These are phyloP conservation scores for Nicotiana otophora DNA, from an alignment of 257 asterid species.

Conservation along the genomic window DNA sequence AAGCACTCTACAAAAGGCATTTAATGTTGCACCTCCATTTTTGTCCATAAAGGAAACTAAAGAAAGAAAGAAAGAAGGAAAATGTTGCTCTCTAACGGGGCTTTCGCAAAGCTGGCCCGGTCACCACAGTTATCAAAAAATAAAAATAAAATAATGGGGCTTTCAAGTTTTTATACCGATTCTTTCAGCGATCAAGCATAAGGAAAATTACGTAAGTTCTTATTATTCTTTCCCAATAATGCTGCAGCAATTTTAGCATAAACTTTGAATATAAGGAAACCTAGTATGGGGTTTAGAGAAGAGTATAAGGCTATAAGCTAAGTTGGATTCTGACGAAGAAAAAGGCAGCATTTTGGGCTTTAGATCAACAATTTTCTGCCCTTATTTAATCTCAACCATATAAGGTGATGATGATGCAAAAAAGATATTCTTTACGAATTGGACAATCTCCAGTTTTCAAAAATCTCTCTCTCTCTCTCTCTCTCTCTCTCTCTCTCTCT, in stretches of 20 bases:
- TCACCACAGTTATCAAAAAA: too few relatives aligned
- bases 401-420: neutral
- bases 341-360: neutral
- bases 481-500: neutral
- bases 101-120: neutral
- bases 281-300: neutral
- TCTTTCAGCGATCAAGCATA: neutral
- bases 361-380: neutral
- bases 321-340: neutral
- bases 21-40: neutral
- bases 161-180: neutral
- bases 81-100: neutral
- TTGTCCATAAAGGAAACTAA: neutral
- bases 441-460: neutral
- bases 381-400: neutral
- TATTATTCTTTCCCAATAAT: neutral
- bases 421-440: conserved; percentile 2
- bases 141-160: neutral
- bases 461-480: neutral
- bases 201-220: neutral
- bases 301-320: neutral
- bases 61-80: neutral
- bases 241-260: neutral
- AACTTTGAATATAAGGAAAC: neutral
- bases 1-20: neutral